Conservation (phyloP, 2,329 filamentous ascomycete genomes). For the Coniochaeta pulveracea region DNA sequence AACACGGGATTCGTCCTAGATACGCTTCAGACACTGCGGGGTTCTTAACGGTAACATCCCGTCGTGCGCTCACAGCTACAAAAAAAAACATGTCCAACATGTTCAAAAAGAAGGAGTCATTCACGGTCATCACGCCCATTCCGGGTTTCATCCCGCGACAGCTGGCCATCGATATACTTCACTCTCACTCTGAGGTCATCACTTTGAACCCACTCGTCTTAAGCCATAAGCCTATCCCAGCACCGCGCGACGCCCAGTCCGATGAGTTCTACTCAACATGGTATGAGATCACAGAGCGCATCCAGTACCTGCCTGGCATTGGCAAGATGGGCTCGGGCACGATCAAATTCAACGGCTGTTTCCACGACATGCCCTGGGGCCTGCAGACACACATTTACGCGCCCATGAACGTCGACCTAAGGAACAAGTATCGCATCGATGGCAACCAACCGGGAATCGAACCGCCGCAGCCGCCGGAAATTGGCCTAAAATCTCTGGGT, state of each 20-base stretch:
- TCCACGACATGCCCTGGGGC: constrained; percentile 62
- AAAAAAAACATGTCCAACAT: constrained; percentile 22
- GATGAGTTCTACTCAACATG: constrained; percentile 65
- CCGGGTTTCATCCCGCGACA: constrained; percentile 60
- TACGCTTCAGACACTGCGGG: too few species aligned
- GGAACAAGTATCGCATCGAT: constrained; percentile 56
- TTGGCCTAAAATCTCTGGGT: constrained; percentile 46
- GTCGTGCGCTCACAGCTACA: too few species aligned
- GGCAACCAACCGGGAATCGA: constrained; percentile 59
- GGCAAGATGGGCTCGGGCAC: constrained; percentile 53
- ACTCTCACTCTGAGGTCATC: constrained; percentile 60
- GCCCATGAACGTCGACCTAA: constrained; percentile 53
- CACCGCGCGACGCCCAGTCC: constrained; percentile 54
- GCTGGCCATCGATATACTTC: constrained; percentile 61
- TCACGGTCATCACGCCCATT: constrained; percentile 60
- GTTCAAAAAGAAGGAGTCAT: constrained; percentile 51
- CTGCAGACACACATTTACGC: constrained; percentile 63
- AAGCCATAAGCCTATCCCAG: constrained; percentile 49
- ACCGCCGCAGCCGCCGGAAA: constrained; percentile 47
- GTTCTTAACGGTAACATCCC: too few species aligned
- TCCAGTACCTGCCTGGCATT: constrained; percentile 56
- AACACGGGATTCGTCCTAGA: too few species aligned
- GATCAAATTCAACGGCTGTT: constrained; percentile 60
- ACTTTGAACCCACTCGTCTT: constrained; percentile 59
- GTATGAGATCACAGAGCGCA: constrained; percentile 62